Conservation (phyloP, 441 rosid genomes). For the Erysimum cheiri region DNA sequence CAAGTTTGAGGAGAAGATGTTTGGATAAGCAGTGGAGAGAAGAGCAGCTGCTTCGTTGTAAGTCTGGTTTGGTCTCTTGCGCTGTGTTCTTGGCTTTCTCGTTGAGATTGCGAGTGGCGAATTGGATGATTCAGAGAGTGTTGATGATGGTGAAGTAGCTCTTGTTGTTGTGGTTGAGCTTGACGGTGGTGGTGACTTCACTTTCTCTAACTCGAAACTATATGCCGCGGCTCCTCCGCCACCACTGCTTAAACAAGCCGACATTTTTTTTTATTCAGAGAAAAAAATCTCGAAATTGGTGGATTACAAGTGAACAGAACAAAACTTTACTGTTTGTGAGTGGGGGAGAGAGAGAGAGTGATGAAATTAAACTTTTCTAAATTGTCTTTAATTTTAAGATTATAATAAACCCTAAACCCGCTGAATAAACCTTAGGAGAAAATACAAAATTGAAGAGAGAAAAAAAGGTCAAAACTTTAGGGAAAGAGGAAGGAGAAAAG, state of each 20-base stretch:
- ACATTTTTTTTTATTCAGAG: slow-evolving; percentile 44
- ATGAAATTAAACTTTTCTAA: slow-evolving; percentile 10
- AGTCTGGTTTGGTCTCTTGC: slow-evolving; percentile 89
- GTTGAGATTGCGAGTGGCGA: slow-evolving; percentile 79
- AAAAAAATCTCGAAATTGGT: not conserved
- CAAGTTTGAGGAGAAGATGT: slow-evolving; percentile 53
- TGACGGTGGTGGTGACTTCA: slow-evolving; percentile 60
- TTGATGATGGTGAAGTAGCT: slow-evolving; percentile 78
- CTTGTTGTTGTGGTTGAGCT: slow-evolving; percentile 57
- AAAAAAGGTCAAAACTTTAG: slow-evolving; percentile 34
- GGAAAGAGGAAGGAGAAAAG: slow-evolving; percentile 36
- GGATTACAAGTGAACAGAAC: slow-evolving; percentile 1
- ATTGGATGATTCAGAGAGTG: slow-evolving; percentile 71
- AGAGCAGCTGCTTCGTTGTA: slow-evolving; percentile 97
- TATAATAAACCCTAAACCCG: slow-evolving; percentile 53
- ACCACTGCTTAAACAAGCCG: slow-evolving; percentile 73
- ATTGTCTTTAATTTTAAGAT: not conserved
- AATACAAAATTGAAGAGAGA: slow-evolving; percentile 19
- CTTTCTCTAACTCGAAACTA: slow-evolving; percentile 68
- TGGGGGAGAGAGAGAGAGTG: slow-evolving; percentile 29
- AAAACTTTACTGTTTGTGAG: slow-evolving; percentile 26
- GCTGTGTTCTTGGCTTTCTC: slow-evolving; percentile 73
- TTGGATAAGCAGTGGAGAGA: slow-evolving; percentile 87
- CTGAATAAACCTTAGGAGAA: not conserved
- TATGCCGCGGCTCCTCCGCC: slow-evolving; percentile 64